A percentile compares a stretch with the other conserved stretches of the same genome.
Conservation (phyloP, 2,329 filamentous ascomycete species). For the Diaporthe caulivora region DNA sequence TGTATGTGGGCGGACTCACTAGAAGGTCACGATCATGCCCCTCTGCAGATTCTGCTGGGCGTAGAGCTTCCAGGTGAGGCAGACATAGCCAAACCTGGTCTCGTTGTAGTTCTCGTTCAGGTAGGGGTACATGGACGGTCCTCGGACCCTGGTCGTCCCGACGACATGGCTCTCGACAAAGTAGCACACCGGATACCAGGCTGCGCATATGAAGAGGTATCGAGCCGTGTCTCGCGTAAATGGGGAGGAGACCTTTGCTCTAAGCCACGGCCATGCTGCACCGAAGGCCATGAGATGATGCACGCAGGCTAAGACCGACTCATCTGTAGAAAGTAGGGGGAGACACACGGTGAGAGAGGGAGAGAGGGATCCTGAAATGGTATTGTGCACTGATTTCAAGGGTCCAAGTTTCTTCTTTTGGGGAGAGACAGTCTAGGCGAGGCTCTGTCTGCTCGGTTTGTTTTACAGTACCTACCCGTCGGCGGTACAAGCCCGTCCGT, state of each 20-base stretch:
- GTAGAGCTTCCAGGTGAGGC: slow-evolving; percentile 70
- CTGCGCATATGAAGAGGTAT: slow-evolving; percentile 65
- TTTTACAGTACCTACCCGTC: not conserved
- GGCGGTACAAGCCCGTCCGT: not conserved
- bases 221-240: slow-evolving; percentile 56
- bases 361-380: too few relatives aligned
- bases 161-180: slow-evolving; percentile 73
- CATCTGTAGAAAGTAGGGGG: not conserved
- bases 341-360: not conserved
- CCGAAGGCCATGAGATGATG: slow-evolving; percentile 35
- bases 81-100: slow-evolving; percentile 66
- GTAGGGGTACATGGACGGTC: slow-evolving; percentile 82
- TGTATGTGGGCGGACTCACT: slow-evolving; percentile 56
- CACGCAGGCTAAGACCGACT: slow-evolving; percentile 5
- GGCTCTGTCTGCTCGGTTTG: slow-evolving; percentile 5
- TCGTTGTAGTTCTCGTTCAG: slow-evolving; percentile 76
- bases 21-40: slow-evolving; percentile 82
- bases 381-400: not conserved
- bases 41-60: slow-evolving; percentile 70
- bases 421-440: not conserved
- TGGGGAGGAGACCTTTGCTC: slow-evolving; percentile 1
- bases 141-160: slow-evolving; percentile 68
- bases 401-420: not conserved
- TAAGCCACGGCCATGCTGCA: slow-evolving; percentile 33
- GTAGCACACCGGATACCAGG: slow-evolving; percentile 73